These are phyloP conservation scores for Graphium sp. DNA, from an alignment of 2,329 filamentous ascomycete genomes.

Conservation along the genomic window DNA sequence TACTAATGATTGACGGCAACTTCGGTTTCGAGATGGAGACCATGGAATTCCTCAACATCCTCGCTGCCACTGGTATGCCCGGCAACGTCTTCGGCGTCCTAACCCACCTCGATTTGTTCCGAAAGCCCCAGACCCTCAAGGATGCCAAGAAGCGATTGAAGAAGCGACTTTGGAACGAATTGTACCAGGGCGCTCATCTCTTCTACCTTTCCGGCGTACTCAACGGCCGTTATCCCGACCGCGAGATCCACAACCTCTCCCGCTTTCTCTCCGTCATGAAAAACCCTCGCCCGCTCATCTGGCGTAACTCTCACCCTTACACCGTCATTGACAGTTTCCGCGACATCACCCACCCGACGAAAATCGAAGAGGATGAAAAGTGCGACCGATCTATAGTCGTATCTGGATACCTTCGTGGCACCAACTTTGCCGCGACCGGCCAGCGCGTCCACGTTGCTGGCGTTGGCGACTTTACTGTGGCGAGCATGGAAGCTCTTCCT, in stretches of 20 bases:
- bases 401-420: slow-evolving; percentile 86
- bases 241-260: slow-evolving; percentile 89
- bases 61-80: slow-evolving; percentile 92
- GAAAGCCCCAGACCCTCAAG: slow-evolving; percentile 80
- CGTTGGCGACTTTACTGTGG: slow-evolving; percentile 73
- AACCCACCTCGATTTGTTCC: slow-evolving; percentile 89
- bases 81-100: slow-evolving; percentile 96
- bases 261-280: slow-evolving; percentile 98
- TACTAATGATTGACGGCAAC: slow-evolving; percentile 97
- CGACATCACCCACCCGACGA: slow-evolving; percentile 85
- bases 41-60: slow-evolving; percentile 94
- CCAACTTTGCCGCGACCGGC: slow-evolving; percentile 75
- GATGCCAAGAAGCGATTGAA: slow-evolving; percentile 94
- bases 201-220: slow-evolving; percentile 95
- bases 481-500: slow-evolving; percentile 70
- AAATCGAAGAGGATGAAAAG: slow-evolving; percentile 73
- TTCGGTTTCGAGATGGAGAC: slow-evolving; percentile 99
- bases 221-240: slow-evolving; percentile 90
- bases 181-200: slow-evolving; percentile 92
- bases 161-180: slow-evolving; percentile 87
- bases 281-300: slow-evolving; percentile 88
- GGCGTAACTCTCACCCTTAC: slow-evolving; percentile 94
- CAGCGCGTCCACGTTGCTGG: slow-evolving; percentile 87
- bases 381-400: slow-evolving; percentile 84
- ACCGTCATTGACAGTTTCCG: slow-evolving; percentile 85